Conservation (phyloP, 2,329 filamentous ascomycete genomes). For the Penicillium glabrum region DNA sequence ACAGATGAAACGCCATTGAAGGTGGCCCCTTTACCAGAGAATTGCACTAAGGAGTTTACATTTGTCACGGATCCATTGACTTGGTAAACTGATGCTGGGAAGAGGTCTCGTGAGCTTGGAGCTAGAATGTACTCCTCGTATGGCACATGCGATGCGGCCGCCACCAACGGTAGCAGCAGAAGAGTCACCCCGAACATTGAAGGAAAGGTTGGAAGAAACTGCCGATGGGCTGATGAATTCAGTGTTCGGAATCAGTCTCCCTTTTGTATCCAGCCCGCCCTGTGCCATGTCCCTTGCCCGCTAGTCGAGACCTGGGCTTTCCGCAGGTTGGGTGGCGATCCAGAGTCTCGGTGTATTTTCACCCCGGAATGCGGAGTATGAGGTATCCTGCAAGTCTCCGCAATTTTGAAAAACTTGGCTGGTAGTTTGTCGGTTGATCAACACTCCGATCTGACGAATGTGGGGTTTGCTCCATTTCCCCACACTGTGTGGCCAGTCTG, state of each 20-base stretch:
- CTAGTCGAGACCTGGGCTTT: neutral
- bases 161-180: neutral
- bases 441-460: neutral
- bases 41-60: slow-evolving; percentile 14
- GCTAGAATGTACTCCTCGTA: slow-evolving; percentile 37
- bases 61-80: slow-evolving; percentile 32
- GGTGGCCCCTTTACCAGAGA: slow-evolving; percentile 2
- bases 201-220: neutral
- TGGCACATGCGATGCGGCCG: slow-evolving; percentile 15
- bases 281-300: neutral
- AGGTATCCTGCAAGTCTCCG: neutral
- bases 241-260: neutral
- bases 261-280: neutral
- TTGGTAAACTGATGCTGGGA: slow-evolving; percentile 25
- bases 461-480: neutral
- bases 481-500: neutral
- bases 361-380: neutral
- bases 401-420: neutral
- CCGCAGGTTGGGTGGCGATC: neutral
- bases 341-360: neutral
- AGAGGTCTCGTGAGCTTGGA: slow-evolving; percentile 26
- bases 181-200: neutral
- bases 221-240: neutral
- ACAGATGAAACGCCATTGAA: slow-evolving; percentile 31
- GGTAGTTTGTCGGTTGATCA: neutral